These are phyloP conservation scores for Alternaria brassicicola DNA, from an alignment of 2,329 filamentous ascomycete species.

Conservation along the genomic window DNA sequence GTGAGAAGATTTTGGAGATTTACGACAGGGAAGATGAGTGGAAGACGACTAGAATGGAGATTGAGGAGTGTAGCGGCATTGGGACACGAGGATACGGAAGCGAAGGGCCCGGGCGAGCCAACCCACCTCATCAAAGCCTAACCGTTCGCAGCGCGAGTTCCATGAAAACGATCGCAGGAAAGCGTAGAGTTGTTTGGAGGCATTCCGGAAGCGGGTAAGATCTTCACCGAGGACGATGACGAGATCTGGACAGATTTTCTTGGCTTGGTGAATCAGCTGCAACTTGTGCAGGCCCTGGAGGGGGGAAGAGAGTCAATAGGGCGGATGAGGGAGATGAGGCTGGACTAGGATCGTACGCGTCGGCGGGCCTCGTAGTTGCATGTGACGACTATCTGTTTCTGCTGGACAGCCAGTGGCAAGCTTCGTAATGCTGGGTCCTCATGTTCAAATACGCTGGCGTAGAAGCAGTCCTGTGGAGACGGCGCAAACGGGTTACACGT, in stretches of 20 bases:
- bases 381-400: conserved; percentile 78
- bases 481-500: not conserved
- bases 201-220: conserved; percentile 75
- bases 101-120: conserved; percentile 1
- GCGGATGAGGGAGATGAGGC: not conserved
- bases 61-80: conserved; percentile 4
- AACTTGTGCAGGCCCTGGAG: conserved; percentile 71
- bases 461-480: conserved; percentile 77
- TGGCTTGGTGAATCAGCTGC: conserved; percentile 83
- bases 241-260: conserved; percentile 78
- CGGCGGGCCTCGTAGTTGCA: conserved; percentile 86
- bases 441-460: conserved; percentile 87
- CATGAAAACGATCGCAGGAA: conserved; percentile 77
- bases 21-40: not conserved
- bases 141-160: conserved; percentile 76
- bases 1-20: not conserved
- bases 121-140: conserved; percentile 89
- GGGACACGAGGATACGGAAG: conserved; percentile 7
- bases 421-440: conserved; percentile 75
- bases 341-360: conserved; percentile 51
- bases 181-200: conserved; percentile 78
- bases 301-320: conserved; percentile 1
- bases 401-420: conserved; percentile 81
- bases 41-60: not conserved
- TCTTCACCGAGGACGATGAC: conserved; percentile 84